Evolutionary conservation across 192 early-diverging fungal species (phyloP).

Genomic region (Bifiguratus adelaidae): DNA sequence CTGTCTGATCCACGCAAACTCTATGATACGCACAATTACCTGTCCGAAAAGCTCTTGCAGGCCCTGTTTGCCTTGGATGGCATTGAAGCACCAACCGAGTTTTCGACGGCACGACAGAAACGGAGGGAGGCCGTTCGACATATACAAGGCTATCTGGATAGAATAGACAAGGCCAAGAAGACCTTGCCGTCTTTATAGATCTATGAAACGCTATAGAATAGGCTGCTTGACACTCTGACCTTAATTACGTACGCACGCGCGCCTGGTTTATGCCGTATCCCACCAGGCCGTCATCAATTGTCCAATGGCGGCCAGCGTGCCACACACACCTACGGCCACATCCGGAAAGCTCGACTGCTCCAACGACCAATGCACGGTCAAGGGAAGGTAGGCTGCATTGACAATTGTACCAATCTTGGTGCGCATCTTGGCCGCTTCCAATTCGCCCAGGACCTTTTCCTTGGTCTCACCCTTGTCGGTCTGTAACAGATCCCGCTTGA

Average conservation of each 20-base stretch:
- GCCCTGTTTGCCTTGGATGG: constrained; percentile 64
- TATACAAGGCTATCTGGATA: constrained; percentile 66
- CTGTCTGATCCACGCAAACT: constrained; percentile 19
- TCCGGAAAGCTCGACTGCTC: constrained; percentile 84
- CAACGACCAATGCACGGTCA: constrained; percentile 77
- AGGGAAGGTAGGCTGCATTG: constrained; percentile 59
- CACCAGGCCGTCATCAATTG: constrained; percentile 83
- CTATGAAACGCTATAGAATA: too few relatives aligned
- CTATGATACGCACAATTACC: constrained; percentile 47
- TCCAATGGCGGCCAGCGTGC: constrained; percentile 81
- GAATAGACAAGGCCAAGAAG: constrained; percentile 55
- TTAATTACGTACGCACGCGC: too few relatives aligned
- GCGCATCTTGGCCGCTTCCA: constrained; percentile 41
- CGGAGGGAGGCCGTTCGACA: constrained; percentile 61
- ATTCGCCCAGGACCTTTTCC: constrained; percentile 50
- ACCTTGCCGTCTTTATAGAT: too few relatives aligned
- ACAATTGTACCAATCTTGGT: constrained; percentile 68
- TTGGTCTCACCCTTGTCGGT: constrained; percentile 38
- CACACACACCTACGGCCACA: constrained; percentile 83
- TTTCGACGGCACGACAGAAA: constrained; percentile 59
- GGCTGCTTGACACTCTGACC: too few relatives aligned
- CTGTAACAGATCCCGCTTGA: constrained; percentile 44
- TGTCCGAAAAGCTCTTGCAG: constrained; percentile 73
- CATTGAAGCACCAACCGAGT: constrained; percentile 53
- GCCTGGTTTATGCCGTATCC: constrained; percentile 47